Percentiles rank a stretch among this genome's conserved stretches.
These are phyloP conservation scores for Cryptococcus jaspeensis DNA, from an alignment of 1,284 basidiomycete genomes.

Conservation along the genomic window DNA sequence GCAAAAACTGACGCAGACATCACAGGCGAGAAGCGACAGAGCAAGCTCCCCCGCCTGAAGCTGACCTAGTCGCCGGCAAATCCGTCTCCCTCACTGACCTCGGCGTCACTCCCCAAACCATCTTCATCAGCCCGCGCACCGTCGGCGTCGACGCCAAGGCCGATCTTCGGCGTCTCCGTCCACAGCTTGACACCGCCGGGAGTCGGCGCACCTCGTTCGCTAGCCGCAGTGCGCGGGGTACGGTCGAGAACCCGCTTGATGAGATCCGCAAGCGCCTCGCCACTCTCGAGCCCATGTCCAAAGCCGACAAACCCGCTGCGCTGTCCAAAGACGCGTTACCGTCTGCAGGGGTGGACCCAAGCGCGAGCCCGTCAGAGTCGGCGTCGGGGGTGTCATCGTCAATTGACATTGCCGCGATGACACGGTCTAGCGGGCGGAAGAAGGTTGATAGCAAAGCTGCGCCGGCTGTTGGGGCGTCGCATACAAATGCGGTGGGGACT, in stretches of 20 bases:
- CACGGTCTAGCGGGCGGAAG: constrained; percentile 17
- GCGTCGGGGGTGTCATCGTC: constrained; percentile 36
- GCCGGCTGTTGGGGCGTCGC: constrained; percentile 76
- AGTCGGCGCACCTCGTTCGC: constrained; percentile 42
- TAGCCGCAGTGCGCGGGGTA: constrained; percentile 35
- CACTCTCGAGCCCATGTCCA: constrained; percentile 28
- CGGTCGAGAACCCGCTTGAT: constrained; percentile 38
- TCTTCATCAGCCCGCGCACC: constrained; percentile 70
- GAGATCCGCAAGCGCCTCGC: constrained; percentile 44
- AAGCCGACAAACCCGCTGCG: constrained; percentile 6
- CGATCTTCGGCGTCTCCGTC: constrained; percentile 38
- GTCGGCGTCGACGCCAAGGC: constrained; percentile 40
- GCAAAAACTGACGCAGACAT: constrained; percentile 5
- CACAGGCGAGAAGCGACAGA: constrained; percentile 33
- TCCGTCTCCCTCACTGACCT: constrained; percentile 67
- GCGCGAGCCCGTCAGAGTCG: constrained; percentile 30
- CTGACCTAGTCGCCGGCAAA: constrained; percentile 31
- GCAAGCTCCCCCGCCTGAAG: constrained; percentile 19
- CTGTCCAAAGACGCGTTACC: constrained; percentile 3
- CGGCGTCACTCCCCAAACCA: constrained; percentile 89
- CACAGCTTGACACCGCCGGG: constrained; percentile 25
- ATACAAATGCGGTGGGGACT: constrained; percentile 67
- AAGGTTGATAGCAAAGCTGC: constrained; percentile 69
- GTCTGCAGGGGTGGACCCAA: constrained; percentile 9
- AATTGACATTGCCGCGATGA: constrained; percentile 29